Evolutionary conservation across 164 flowering plant genomes (phyloP).

Genomic region (Hamamelis virginiana): DNA sequence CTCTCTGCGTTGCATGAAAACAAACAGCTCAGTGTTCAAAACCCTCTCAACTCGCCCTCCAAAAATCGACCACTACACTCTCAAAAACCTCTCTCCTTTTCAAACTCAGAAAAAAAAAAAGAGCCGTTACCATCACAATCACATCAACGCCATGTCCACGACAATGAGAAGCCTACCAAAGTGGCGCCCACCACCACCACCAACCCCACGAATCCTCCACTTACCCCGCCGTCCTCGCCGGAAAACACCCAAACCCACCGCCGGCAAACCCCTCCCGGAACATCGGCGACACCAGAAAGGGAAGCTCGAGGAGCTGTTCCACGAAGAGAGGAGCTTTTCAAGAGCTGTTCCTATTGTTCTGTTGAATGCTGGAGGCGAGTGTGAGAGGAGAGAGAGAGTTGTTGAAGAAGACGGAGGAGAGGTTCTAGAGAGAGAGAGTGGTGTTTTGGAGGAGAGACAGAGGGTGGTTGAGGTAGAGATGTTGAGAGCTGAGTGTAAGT

Average conservation of each 20-base stretch:
- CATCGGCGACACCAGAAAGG: conserved; percentile 5
- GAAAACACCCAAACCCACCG: conserved; percentile 43
- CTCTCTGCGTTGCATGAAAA: background rate
- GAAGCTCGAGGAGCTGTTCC: conserved; percentile 53
- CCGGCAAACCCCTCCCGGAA: conserved; percentile 11
- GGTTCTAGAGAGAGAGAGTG: background rate
- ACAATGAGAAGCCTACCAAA: conserved; percentile 35
- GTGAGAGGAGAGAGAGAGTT: conserved; percentile 44
- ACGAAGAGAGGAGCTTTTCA: conserved; percentile 52
- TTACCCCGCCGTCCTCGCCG: conserved; percentile 47
- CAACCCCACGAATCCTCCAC: conserved; percentile 12
- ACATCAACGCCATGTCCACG: conserved; percentile 28
- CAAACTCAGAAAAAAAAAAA: background rate
- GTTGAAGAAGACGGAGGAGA: conserved; percentile 18
- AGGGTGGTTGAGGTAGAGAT: conserved; percentile 86
- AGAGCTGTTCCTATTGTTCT: conserved; percentile 40
- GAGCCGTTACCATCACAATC: background rate
- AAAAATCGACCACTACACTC: too few relatives aligned
- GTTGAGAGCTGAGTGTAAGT: conserved; percentile 79
- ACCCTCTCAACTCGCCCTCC: background rate
- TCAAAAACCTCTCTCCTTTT: background rate
- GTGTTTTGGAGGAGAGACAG: conserved; percentile 37
- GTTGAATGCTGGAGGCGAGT: conserved; percentile 21
- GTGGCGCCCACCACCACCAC: conserved; percentile 66
- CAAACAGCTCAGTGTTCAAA: background rate